A percentile compares a stretch with the other conserved stretches of the same genome.
phyloP scores from a whole-genome alignment of 495 filamentous ascomycete species.

The Xylaria palmicola region DNA sequence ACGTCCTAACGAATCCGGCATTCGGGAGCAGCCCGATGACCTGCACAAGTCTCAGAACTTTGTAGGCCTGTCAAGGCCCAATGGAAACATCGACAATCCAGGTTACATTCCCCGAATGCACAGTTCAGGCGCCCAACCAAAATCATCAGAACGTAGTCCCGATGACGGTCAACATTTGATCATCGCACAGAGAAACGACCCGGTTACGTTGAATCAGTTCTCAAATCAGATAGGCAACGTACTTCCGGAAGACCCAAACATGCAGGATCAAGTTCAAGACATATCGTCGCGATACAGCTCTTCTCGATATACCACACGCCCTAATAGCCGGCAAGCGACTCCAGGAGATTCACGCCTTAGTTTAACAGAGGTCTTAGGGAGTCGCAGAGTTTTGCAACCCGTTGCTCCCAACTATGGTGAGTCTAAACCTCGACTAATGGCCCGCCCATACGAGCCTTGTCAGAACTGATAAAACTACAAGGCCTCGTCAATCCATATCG shows the following conservation, averaged over 20 bases:
- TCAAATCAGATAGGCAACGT: not conserved
- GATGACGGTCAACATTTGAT: not conserved
- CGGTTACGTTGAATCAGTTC: not conserved
- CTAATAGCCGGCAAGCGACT: conserved; percentile 22
- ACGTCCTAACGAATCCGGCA: conserved; percentile 15
- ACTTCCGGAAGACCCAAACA: not conserved
- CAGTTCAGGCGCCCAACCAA: not conserved
- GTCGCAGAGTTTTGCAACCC: conserved; percentile 13
- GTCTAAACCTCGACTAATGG: conserved; percentile 1
- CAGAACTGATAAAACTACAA: conserved; percentile 15
- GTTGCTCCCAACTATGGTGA: conserved; percentile 21
- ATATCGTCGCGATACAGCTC: conserved; percentile 25
- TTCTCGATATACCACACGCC: conserved; percentile 25
- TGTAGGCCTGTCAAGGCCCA: not conserved
- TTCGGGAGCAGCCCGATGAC: not conserved
- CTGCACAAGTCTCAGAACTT: not conserved
- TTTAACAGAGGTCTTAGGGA: conserved; percentile 18
- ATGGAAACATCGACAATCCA: not conserved
- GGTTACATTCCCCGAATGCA: not conserved
- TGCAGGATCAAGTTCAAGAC: conserved; percentile 14
- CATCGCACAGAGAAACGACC: not conserved
- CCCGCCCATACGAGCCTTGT: not conserved
- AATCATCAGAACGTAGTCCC: not conserved
- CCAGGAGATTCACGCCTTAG: conserved; percentile 19
- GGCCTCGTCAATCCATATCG: conserved; percentile 21